Base-by-base conservation (phyloP, 1,284 basidiomycete species). In the Ceratobasidium sp. region DNA sequence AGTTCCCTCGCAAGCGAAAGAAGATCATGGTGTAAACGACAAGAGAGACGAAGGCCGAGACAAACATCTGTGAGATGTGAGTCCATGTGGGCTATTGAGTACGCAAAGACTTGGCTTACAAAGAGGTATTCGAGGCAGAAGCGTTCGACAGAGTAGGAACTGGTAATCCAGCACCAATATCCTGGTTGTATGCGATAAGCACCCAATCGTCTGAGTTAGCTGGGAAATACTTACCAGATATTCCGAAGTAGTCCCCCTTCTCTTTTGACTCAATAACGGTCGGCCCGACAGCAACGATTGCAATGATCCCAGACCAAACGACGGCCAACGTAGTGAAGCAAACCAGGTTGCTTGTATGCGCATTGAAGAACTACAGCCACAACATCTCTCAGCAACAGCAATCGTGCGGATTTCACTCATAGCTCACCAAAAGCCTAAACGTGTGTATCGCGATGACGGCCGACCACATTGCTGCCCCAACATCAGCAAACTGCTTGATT, bases 81-180 rank as follows among this genome's bases (percentile, higher is more conserved):
- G 43, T 28, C 23, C n/a, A 21, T n/a, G 50, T 4, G 41, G 23
- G 23, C 6, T 11, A 21, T 13, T 11, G 23, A n/a, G 21, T 11
- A 49, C n/a, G 7, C n/a, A 21, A 30, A 43, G 28, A 16, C 21
- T 54, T 9, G 16, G 52, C 74, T 21, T 35, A 75, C 79, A 83
- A 84, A 85, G 41, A 84, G 64, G 71, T 85, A 85, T 76, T 84
- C 83, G 3, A 82, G 82, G 23, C 75, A 78, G 43, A 85, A 78
- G 3, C 81, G 78, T 59, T 82, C 79, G 1, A 74, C 73, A 2
- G 78, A 62, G 73, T 80, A 83, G 18, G 79, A 35, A 16, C 78
- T 54, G 21, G 81, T 80, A 72, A 85, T 82, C 84, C 84, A 85
- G 75, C 84, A 86, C 84, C 84, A 74, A 26, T 62, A 62, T 21